Percentiles rank a stretch among this genome's conserved stretches.
These are phyloP conservation scores for Phyllosticta ampelicida DNA, from an alignment of 2,329 filamentous ascomycete genomes.

Conservation along the genomic window DNA sequence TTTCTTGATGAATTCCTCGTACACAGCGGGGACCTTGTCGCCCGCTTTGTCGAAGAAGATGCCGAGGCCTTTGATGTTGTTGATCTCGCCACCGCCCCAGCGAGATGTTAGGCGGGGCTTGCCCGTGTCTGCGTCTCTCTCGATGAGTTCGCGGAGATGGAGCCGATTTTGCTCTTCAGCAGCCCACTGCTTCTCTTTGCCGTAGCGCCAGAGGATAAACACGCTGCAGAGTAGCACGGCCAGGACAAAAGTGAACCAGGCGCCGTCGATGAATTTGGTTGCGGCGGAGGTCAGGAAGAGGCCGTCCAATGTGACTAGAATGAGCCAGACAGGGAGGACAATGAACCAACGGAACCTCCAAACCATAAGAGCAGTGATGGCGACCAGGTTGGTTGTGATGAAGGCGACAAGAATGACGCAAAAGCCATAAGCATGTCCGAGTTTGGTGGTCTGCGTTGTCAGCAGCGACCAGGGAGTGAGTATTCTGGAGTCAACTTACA, in stretches of 20 bases:
- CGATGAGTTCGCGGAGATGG: slow-evolving; percentile 35
- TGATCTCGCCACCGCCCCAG: slow-evolving; percentile 31
- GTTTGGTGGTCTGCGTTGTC: slow-evolving; percentile 11
- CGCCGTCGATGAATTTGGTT: slow-evolving; percentile 62
- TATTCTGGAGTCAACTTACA: slow-evolving; percentile 26
- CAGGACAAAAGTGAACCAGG: slow-evolving; percentile 66
- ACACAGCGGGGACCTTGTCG: slow-evolving; percentile 53
- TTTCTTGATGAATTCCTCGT: slow-evolving; percentile 62
- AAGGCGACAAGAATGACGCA: slow-evolving; percentile 75
- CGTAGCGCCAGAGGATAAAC: slow-evolving; percentile 68
- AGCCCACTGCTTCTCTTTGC: slow-evolving; percentile 67
- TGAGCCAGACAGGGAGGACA: slow-evolving; percentile 52
- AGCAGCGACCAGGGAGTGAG: neutral
- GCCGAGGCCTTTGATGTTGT: slow-evolving; percentile 43
- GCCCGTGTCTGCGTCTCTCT: slow-evolving; percentile 23
- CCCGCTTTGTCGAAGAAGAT: slow-evolving; percentile 74
- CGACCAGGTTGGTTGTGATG: slow-evolving; percentile 64
- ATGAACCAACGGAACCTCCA: slow-evolving; percentile 53
- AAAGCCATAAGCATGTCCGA: slow-evolving; percentile 35
- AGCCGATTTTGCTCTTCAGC: slow-evolving; percentile 55
- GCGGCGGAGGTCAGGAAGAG: slow-evolving; percentile 59
- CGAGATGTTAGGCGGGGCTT: slow-evolving; percentile 27
- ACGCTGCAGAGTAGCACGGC: slow-evolving; percentile 50
- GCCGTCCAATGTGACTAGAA: slow-evolving; percentile 57
- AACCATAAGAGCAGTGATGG: slow-evolving; percentile 59